Evolutionary conservation across 2,329 filamentous ascomycete species (phyloP).

Genomic region (Didymella exigua): DNA sequence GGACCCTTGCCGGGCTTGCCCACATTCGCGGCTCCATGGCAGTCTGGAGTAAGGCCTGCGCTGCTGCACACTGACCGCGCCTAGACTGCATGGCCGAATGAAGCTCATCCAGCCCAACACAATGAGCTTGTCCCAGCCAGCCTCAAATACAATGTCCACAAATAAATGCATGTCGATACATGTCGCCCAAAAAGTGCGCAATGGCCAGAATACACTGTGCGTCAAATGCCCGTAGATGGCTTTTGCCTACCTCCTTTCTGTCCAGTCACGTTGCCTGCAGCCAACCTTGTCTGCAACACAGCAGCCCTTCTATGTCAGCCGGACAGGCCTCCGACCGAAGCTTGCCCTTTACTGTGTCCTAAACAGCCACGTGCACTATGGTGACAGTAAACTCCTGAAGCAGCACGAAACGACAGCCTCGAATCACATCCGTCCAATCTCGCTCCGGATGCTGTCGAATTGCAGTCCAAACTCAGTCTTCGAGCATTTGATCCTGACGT

Average conservation of each 20-base stretch:
- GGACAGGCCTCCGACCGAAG: neutral
- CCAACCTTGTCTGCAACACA: too few species aligned
- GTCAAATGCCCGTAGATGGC: too few species aligned
- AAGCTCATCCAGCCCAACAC: constrained; percentile 11
- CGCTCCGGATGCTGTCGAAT: neutral
- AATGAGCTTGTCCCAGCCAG: constrained; percentile 8
- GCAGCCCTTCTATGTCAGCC: neutral
- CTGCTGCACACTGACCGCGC: constrained; percentile 12
- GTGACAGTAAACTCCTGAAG: neutral
- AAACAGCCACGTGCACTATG: constrained; percentile 6
- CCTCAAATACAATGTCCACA: neutral
- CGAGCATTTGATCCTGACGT: neutral
- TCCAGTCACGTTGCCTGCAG: too few species aligned
- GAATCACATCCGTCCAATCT: neutral
- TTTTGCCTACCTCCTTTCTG: too few species aligned
- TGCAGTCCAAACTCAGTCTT: neutral
- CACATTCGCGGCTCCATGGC: neutral
- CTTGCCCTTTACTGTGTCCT: neutral
- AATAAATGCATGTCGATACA: neutral
- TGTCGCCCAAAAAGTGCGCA: neutral
- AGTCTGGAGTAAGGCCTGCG: neutral
- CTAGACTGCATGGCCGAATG: constrained; percentile 1
- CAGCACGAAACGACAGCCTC: neutral
- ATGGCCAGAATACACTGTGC: neutral
- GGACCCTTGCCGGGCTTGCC: neutral